Evolutionary conservation across 208 protist species (phyloP), one percentile per base, ranked within the genome.

Genomic region (Trypanosoma cruzi): DNA sequence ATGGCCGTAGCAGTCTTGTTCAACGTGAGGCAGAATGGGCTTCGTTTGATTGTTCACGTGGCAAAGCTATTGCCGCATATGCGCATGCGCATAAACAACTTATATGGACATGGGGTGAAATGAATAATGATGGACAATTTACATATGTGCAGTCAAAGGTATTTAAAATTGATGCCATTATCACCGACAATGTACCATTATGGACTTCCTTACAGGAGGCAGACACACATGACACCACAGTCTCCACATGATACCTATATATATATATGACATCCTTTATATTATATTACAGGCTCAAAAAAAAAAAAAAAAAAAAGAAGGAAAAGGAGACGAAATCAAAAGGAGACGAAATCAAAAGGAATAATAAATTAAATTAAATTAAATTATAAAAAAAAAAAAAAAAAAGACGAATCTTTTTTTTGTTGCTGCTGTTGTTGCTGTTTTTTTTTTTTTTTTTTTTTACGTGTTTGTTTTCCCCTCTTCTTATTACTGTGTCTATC

Each of bases 91-190:
- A 78, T 24, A 42, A 62, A 52, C 61, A 90, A 58, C 79, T 80
- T 48, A 85, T 93, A 57, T 93, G 85, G 84, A 88, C 88, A 44
- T 93, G 88, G 88, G 85, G 88, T 13, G 77, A 86, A 52, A 61
- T 49, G 50, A 93, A 93, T 71, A 88, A 74, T 54, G 62, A 84
- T 60, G 52, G 81, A 18, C 71, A 80, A 62, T 93, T 90, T 60
- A 69, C 77, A 10, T 79, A 84, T 50, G 59, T 73, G 48, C 88
- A 93, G 63, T 77, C 70, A 59, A 22, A 65, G 24, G 56, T 75
- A 49, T 89, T 93, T 76, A 59, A 40, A 14, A 81, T 93, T 10
- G 88, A 93, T 64, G 88, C 82, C 26, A 78, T 93, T 18, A 93
- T 93, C 69, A 83, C 84, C 7, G 88, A 93, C 56, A 82, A 80